These are phyloP conservation scores for Botryosphaeria dothidea DNA, from an alignment of 2,329 filamentous ascomycete species.

Conservation along the genomic window DNA sequence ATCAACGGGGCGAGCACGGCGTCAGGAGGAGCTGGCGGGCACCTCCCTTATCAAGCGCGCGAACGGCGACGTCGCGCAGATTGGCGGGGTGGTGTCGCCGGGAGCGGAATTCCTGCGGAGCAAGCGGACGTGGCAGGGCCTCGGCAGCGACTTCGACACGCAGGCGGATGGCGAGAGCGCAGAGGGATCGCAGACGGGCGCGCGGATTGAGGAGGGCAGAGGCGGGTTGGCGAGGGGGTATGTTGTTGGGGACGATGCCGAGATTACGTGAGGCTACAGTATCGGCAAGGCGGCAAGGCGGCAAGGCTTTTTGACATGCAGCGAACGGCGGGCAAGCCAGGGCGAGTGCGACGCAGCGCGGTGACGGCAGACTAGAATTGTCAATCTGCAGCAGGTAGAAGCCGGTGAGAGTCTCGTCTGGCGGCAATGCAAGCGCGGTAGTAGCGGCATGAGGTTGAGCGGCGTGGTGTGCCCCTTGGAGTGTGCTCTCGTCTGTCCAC, in stretches of 20 bases:
- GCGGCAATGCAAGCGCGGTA: not conserved
- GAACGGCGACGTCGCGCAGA: slow-evolving; percentile 72
- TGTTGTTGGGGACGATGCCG: slow-evolving; percentile 62
- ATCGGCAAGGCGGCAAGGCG: not conserved
- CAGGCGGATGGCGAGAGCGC: slow-evolving; percentile 62
- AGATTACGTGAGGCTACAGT: slow-evolving; percentile 23
- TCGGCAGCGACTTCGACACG: slow-evolving; percentile 79
- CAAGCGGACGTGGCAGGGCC: slow-evolving; percentile 84
- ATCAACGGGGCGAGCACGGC: slow-evolving; percentile 13
- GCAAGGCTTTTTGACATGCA: no score
- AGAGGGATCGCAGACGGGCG: slow-evolving; percentile 54
- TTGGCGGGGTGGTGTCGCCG: slow-evolving; percentile 86
- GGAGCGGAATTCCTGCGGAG: slow-evolving; percentile 84
- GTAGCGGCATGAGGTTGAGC: not conserved
- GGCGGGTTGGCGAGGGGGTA: slow-evolving; percentile 90
- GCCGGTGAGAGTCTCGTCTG: slow-evolving; percentile 6
- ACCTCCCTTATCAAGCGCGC: slow-evolving; percentile 63
- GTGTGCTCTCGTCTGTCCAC: not conserved
- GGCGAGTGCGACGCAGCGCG: not conserved
- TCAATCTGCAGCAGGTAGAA: no score
- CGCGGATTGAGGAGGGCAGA: slow-evolving; percentile 79
- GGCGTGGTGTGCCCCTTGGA: not conserved
- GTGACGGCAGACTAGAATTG: not conserved
- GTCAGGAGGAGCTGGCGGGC: not conserved
- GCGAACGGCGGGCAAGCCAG: no score